Evolutionary conservation across 495 filamentous ascomycete genomes (phyloP).

Genomic region (Penicillium riverlandense): DNA sequence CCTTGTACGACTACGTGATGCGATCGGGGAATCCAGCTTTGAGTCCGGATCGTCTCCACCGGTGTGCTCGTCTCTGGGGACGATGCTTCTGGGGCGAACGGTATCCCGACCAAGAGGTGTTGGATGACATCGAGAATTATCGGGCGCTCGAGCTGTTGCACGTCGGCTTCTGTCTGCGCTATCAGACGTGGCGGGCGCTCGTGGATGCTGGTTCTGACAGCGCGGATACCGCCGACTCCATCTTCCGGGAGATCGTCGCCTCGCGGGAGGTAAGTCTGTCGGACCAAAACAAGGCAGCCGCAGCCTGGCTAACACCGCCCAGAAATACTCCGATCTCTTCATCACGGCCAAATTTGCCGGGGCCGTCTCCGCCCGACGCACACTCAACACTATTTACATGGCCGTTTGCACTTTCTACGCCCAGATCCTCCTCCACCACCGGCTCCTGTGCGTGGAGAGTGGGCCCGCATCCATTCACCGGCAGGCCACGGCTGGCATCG

Average conservation of each 20-base stretch:
- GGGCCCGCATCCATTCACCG: conserved; percentile 22
- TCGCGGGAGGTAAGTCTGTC: conserved; percentile 23
- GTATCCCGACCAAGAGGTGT: conserved; percentile 39
- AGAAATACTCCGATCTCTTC: conserved; percentile 38
- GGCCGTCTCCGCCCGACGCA: conserved; percentile 26
- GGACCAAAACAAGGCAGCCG: background rate
- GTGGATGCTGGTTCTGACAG: conserved; percentile 22
- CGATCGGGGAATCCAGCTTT: conserved; percentile 29
- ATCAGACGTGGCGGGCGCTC: conserved; percentile 32
- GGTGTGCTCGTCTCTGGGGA: conserved; percentile 34
- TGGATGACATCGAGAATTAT: conserved; percentile 45
- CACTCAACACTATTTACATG: conserved; percentile 41
- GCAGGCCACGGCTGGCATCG: conserved; percentile 24
- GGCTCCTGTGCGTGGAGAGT: conserved; percentile 20
- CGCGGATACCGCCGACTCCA: conserved; percentile 21
- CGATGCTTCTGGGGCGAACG: conserved; percentile 37
- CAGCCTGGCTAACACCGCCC: conserved; percentile 1
- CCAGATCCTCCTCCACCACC: conserved; percentile 35
- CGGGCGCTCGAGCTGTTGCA: conserved; percentile 33
- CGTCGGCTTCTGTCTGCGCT: conserved; percentile 24
- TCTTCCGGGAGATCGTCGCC: conserved; percentile 26
- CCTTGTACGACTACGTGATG: conserved; percentile 29
- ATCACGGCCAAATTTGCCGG: conserved; percentile 36
- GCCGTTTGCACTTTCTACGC: conserved; percentile 39
- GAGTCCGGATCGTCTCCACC: conserved; percentile 32